Evolutionary conservation across 192 early-diverging fungal species (phyloP).

Genomic region (Helicostylum pulchrum): DNA sequence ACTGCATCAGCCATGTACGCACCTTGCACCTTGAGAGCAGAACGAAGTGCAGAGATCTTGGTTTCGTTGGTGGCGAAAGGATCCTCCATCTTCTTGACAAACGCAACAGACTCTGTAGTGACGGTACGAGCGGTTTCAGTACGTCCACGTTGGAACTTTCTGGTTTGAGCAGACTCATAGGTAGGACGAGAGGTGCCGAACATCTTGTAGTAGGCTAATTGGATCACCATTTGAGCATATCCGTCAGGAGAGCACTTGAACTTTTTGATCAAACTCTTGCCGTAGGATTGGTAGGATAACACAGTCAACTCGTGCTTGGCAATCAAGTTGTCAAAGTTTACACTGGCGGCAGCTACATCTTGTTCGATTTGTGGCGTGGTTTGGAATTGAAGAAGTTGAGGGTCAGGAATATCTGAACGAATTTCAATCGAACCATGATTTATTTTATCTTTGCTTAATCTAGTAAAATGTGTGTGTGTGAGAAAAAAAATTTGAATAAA

Average conservation of each 20-base stretch:
- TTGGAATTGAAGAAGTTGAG: constrained; percentile 70
- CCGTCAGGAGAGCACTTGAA: constrained; percentile 75
- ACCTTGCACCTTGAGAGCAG: constrained; percentile 76
- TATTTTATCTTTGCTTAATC: neutral
- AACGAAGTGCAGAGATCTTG: constrained; percentile 67
- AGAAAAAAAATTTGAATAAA: neutral
- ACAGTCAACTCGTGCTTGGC: constrained; percentile 78
- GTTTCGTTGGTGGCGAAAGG: constrained; percentile 39
- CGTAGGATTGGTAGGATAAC: constrained; percentile 80
- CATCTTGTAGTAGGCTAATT: constrained; percentile 92
- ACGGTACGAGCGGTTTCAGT: constrained; percentile 91
- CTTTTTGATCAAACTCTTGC: constrained; percentile 92
- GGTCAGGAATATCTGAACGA: constrained; percentile 59
- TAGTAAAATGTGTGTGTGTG: neutral
- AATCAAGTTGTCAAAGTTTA: constrained; percentile 76
- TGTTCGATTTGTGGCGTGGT: constrained; percentile 53
- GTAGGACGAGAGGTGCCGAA: constrained; percentile 73
- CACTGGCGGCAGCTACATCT: constrained; percentile 61
- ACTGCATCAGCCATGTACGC: constrained; percentile 74
- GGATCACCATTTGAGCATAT: constrained; percentile 89
- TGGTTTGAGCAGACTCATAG: constrained; percentile 89
- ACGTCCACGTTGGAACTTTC: constrained; percentile 87
- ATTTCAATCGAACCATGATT: constrained; percentile 11
- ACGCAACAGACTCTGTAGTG: constrained; percentile 67
- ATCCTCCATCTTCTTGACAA: constrained; percentile 84